phyloP scores from a whole-genome alignment of 768 basidiomycete species.

The Trametes cingulata region DNA sequence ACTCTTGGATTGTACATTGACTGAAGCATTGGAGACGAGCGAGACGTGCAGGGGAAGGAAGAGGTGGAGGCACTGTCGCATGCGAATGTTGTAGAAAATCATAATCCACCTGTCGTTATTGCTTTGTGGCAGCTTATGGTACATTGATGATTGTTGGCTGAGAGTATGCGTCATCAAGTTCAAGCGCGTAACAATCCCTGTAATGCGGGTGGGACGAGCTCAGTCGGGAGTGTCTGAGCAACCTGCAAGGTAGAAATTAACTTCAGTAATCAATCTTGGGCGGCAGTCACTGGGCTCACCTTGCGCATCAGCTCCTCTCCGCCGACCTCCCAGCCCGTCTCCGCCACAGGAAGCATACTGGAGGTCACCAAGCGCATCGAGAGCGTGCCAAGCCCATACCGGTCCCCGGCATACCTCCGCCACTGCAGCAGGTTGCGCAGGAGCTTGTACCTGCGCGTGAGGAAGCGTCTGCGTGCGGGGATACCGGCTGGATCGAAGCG shows the following conservation, averaged over 20 bases:
- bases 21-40: too few relatives aligned
- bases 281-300: slow-evolving; percentile 41
- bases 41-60: too few relatives aligned
- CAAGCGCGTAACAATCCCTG: not conserved
- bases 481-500: slow-evolving; percentile 78
- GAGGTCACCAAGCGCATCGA: slow-evolving; percentile 57
- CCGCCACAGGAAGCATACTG: slow-evolving; percentile 64
- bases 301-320: slow-evolving; percentile 63
- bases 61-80: too few relatives aligned
- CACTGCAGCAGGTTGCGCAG: slow-evolving; percentile 72
- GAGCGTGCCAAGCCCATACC: slow-evolving; percentile 55
- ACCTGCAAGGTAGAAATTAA: not conserved
- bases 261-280: too few relatives aligned
- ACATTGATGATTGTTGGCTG: too few relatives aligned
- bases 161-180: not conserved
- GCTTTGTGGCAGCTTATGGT: too few relatives aligned
- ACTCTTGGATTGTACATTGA: too few relatives aligned
- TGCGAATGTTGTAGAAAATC: too few relatives aligned
- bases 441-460: slow-evolving; percentile 69
- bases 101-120: too few relatives aligned
- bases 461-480: slow-evolving; percentile 68
- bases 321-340: slow-evolving; percentile 86
- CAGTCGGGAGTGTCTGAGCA: slow-evolving; percentile 12
- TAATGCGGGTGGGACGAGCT: slow-evolving; percentile 15
- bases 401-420: slow-evolving; percentile 70